Base-by-base conservation (phyloP, 768 basidiomycete species). In the Naganishia vishniacii region DNA sequence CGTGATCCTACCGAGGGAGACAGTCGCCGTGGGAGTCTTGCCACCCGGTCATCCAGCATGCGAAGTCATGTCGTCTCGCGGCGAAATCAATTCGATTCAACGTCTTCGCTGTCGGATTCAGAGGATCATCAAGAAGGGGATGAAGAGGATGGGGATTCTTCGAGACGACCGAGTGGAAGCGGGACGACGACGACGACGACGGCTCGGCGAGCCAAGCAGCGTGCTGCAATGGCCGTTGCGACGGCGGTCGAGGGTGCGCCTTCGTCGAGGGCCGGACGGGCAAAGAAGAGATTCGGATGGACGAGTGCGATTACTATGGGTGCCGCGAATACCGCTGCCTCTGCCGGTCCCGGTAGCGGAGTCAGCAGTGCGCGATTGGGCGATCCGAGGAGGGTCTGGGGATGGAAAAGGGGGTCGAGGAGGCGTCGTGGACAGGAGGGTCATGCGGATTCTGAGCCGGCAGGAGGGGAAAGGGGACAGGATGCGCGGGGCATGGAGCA, bases 261-360 rank as follows among this genome's bases (percentile, higher is more conserved):
- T 13, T 20, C 37, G n/a, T 11, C 31, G 6, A n/a, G 53, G 18
- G 53, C 53, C 9, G 53, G 53, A 37, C 32, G 37, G 6, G 53
- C 53, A 26, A 56, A 56, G 34, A 56, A 56, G 53, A 32, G 53
- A 40, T 56, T 56, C 53, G 53, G 53, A 26, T 56, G 53, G 53
- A 56, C 53, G 20, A 56, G 53, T 40, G 53, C 53, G 9, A 34
- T 56, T 5, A 34, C 37, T 26, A 37, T 37, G 12, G 53, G 53
- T 7, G 20, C 53, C 18, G 53, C 34, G 16, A 56, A 40, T 56
- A 4, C 34, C 18, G 49, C n/a, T n/a, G n/a, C n/a, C n/a, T n/a
- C n/a, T n/a, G 31, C 49, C 49, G 49, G 28, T 34, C 18, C 18
- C 18, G n/a, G 45, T n/a, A 18, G 28, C 18, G 34, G 34, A 26